These are phyloP conservation scores for Rhizopogon parksii DNA, from an alignment of 1,284 basidiomycete genomes.

Conservation along the genomic window DNA sequence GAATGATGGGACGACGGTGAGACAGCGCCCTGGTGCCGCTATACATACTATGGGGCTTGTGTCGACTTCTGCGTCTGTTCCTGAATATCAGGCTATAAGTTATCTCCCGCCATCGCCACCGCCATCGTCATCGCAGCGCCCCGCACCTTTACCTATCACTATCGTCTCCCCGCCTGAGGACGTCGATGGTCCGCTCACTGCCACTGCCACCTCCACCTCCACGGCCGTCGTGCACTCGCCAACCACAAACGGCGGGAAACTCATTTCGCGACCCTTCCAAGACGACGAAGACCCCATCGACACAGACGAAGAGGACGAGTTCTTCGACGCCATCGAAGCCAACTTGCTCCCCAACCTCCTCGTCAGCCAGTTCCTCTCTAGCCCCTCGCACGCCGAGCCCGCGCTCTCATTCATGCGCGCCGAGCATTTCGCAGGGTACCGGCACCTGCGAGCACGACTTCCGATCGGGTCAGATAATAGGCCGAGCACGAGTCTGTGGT, in stretches of 20 bases:
- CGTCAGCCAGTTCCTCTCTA: constrained; percentile 53
- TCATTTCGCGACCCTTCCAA: constrained; percentile 12
- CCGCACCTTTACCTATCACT: background rate
- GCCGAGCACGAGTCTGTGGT: constrained; percentile 91
- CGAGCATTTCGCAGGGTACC: constrained; percentile 66
- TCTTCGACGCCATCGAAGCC: constrained; percentile 94
- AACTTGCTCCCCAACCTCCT: constrained; percentile 72
- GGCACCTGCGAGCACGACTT: constrained; percentile 56
- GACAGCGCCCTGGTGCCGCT: constrained; percentile 17
- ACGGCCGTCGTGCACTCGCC: constrained; percentile 9
- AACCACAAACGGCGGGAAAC: constrained; percentile 15
- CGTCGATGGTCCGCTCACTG: background rate
- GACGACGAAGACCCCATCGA: constrained; percentile 45
- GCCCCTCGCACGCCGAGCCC: constrained; percentile 26
- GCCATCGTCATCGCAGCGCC: background rate
- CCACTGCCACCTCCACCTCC: background rate
- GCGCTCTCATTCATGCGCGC: constrained; percentile 31
- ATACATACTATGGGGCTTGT: constrained; percentile 7
- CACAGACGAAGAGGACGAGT: constrained; percentile 92
- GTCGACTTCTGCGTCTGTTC: constrained; percentile 6
- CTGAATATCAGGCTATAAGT: constrained; percentile 16
- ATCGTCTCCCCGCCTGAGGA: background rate
- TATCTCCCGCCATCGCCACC: constrained; percentile 13
- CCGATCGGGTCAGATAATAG: constrained; percentile 74
- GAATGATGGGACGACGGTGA: constrained; percentile 24